These are phyloP conservation scores for Sugiyamaella smithiae DNA, from an alignment of 805 yeast genomes.

Conservation along the genomic window DNA sequence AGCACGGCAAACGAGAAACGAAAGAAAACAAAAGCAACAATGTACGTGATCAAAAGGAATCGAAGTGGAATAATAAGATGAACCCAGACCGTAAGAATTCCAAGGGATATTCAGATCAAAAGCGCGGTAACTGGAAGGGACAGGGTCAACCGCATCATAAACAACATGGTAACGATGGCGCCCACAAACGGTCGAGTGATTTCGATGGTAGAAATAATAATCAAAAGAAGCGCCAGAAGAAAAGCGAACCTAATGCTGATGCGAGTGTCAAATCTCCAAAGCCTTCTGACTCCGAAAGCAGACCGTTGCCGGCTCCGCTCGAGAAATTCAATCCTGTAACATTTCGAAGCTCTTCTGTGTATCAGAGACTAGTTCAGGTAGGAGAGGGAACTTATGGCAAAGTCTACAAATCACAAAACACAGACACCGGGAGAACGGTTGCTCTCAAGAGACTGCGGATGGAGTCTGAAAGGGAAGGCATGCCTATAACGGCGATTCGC, in stretches of 20 bases:
- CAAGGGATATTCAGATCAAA: too few species aligned
- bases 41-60: not conserved
- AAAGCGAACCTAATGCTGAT: not conserved
- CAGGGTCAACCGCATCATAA: too few species aligned
- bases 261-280: not conserved
- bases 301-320: not conserved
- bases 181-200: too few species aligned
- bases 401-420: conserved; percentile 83
- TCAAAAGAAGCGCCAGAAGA: too few species aligned
- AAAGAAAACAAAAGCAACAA: too few species aligned
- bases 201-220: not conserved
- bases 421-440: conserved; percentile 63
- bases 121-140: too few species aligned
- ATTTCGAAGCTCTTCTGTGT: conserved; percentile 33
- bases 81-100: not conserved
- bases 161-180: too few species aligned
- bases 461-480: conserved; percentile 88
- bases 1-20: too few species aligned
- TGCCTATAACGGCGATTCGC: conserved; percentile 92
- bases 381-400: conserved; percentile 99
- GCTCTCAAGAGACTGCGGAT: conserved; percentile 83
- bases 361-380: conserved; percentile 77
- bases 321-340: conserved; percentile 9
- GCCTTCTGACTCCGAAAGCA: not conserved
- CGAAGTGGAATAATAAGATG: not conserved